These are phyloP conservation scores for Termitomyces sp. DNA, from an alignment of 1,284 basidiomycete genomes.

Conservation along the genomic window DNA sequence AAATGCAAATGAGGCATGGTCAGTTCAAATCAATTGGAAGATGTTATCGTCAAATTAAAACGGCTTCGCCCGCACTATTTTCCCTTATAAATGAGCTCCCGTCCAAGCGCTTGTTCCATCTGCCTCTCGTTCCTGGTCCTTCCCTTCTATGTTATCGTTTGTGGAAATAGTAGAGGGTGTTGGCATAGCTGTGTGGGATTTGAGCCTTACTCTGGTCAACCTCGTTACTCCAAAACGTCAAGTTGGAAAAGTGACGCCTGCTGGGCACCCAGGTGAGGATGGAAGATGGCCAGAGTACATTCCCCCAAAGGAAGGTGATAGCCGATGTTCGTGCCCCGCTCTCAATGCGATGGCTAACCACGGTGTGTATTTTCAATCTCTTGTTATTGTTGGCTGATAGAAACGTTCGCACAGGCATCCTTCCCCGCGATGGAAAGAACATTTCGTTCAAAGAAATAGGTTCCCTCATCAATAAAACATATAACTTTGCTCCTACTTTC, in stretches of 20 bases:
- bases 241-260: conserved; percentile 48
- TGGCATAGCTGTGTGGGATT: conserved; percentile 48
- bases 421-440: conserved; percentile 60
- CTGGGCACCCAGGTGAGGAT: conserved; percentile 52
- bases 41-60: background rate
- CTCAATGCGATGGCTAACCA: conserved; percentile 55
- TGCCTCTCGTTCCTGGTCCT: background rate
- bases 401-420: conserved; percentile 43
- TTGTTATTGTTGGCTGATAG: conserved; percentile 1
- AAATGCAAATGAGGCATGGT: background rate
- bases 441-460: conserved; percentile 61
- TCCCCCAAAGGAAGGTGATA: conserved; percentile 54
- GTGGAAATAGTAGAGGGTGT: conserved; percentile 18
- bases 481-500: conserved; percentile 67
- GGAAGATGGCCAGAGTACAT: conserved; percentile 68
- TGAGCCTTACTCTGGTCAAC: conserved; percentile 49
- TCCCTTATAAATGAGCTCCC: background rate
- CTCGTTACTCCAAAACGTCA: conserved; percentile 44
- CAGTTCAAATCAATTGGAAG: background rate
- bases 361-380: conserved; percentile 8
- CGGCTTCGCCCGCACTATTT: background rate
- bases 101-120: background rate
- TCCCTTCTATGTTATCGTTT: background rate
- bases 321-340: conserved; percentile 64
- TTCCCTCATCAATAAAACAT: conserved; percentile 43